Base-by-base conservation (phyloP, 192 early-diverging fungal species). In the Backusella sp. region DNA sequence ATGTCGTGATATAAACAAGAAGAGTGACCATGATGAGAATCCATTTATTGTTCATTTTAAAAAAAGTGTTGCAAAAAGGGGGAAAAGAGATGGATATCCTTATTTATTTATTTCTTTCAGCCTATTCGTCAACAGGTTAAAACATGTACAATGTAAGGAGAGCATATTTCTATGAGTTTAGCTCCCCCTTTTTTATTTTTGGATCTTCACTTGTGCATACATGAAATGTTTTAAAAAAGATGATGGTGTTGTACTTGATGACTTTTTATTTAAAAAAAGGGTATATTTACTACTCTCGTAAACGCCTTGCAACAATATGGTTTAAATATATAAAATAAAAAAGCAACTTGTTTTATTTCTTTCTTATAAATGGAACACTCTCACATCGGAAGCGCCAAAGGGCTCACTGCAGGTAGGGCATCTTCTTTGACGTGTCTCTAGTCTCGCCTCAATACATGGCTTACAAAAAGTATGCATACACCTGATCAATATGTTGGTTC, bases 381-480 rank as follows among this genome's bases (percentile, higher is more conserved):
- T 84, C 42, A 97, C 91, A 80, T 97, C 95, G 34, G 90, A 87
- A 30, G 88, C 85, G 2, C 92, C 94, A 88, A 98, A 98, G 28
- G 92, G 86, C 77, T 93, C 89, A 67, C 90, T 91, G 80, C 96
- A 98, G 23, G 91, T 93, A 15, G 96, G 96, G 80, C 96, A 98
- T 83, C 96, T 96, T 82, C 96, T 90, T 84, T 97, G 96, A 6
- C 97, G 90, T 0, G 94, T 95, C 56, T 94, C 92, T 73, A 92
- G 86, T 70, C 92, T 88, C 35, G 92, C 89, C 74, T 97, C 94
- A 74, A 98, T 92, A 78, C 97, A 99, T 73, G 89, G 84, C 75
- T 95, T 94, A 87, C 97, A 99, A 86, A 99, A 99, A 15, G 93
- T 93, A 77, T 99, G 97, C 96, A 97, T 97, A 82, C 97, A 99